Evolutionary conservation across 306 rosid species (phyloP).

Genomic region (Cyclanthera cordifolia): DNA sequence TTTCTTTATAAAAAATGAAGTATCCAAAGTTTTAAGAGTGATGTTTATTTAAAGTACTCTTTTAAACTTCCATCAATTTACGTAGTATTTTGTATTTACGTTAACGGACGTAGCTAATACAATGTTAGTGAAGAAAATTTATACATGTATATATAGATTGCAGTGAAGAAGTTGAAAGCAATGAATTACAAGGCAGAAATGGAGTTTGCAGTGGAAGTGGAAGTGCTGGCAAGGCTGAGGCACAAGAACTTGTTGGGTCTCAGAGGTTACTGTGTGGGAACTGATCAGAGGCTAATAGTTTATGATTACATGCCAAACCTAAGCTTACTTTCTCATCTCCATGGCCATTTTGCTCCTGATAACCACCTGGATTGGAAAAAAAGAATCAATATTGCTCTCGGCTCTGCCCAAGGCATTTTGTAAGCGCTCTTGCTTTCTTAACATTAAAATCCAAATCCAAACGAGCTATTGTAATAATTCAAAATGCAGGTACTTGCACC

Average conservation of each 20-base stretch:
- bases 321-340: slow-evolving; percentile 80
- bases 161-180: slow-evolving; percentile 80
- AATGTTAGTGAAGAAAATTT: too few species aligned
- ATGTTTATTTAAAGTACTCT: too few species aligned
- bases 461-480: too few species aligned
- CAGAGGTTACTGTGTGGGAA: slow-evolving; percentile 69
- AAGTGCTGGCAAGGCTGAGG: slow-evolving; percentile 81
- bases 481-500: slow-evolving; percentile 71
- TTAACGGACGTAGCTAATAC: too few species aligned
- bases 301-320: slow-evolving; percentile 93
- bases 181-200: slow-evolving; percentile 83
- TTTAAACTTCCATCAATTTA: too few species aligned
- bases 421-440: slow-evolving; percentile 31
- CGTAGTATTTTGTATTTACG: too few species aligned
- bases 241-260: slow-evolving; percentile 78
- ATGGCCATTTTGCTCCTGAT: slow-evolving; percentile 56
- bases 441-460: too few species aligned
- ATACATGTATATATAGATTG: slow-evolving; percentile 52
- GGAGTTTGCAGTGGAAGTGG: slow-evolving; percentile 95
- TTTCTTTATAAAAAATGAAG: too few species aligned
- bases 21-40: too few species aligned
- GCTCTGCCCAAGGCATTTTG: slow-evolving; percentile 74
- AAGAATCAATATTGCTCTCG: slow-evolving; percentile 69
- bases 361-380: slow-evolving; percentile 57
- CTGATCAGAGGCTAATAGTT: slow-evolving; percentile 70